phyloP scores from a whole-genome alignment of 2,329 filamentous ascomycete species.

The Aspergillus sp. region DNA sequence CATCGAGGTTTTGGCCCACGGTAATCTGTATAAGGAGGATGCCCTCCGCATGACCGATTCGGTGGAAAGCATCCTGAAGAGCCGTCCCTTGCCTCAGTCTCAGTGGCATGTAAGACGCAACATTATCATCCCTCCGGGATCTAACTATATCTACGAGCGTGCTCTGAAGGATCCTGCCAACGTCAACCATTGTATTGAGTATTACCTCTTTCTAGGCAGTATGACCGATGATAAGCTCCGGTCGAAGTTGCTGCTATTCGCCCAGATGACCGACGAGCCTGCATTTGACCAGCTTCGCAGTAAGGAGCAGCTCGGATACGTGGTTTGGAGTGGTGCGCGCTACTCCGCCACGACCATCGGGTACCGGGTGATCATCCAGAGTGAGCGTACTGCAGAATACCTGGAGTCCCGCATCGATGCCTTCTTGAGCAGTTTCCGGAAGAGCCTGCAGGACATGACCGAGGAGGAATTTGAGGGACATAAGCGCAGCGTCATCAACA shows the following conservation, averaged over 20 bases:
- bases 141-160: constrained; percentile 80
- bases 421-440: constrained; percentile 69
- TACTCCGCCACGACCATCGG: constrained; percentile 74
- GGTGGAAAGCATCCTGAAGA: constrained; percentile 73
- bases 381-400: constrained; percentile 79
- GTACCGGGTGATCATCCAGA: constrained; percentile 89
- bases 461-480: constrained; percentile 84
- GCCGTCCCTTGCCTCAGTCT: constrained; percentile 67
- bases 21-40: constrained; percentile 93
- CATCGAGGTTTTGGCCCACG: constrained; percentile 83
- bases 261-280: constrained; percentile 89
- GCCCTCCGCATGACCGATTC: constrained; percentile 80
- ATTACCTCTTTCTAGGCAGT: constrained; percentile 68
- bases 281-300: constrained; percentile 92
- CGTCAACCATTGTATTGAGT: constrained; percentile 82
- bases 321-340: constrained; percentile 80
- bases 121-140: constrained; percentile 72
- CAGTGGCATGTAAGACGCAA: constrained; percentile 80
- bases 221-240: constrained; percentile 66
- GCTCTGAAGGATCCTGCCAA: constrained; percentile 82
- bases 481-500: constrained; percentile 84
- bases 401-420: constrained; percentile 83
- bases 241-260: constrained; percentile 75
- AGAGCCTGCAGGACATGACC: constrained; percentile 70
- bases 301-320: constrained; percentile 95